These are phyloP conservation scores for Plasmodium coatneyi DNA, from an alignment of 169 alveolate species.

Conservation along the genomic window DNA sequence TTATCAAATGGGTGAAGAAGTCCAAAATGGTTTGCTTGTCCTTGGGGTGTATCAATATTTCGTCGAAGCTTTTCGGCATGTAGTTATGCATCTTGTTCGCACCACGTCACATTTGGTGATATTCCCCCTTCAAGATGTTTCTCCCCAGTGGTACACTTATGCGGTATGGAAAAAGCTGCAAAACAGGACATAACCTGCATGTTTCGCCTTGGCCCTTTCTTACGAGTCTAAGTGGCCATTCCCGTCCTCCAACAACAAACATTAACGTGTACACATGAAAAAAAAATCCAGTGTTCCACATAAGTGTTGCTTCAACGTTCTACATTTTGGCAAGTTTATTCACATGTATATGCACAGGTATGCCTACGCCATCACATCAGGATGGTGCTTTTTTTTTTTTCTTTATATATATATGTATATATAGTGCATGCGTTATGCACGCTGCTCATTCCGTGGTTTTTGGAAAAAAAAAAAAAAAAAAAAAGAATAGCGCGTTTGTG, in stretches of 20 bases:
- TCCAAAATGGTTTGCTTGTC: constrained; percentile 48
- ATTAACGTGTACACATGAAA: neutral
- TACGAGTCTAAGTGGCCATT: neutral
- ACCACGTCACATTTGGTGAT: neutral
- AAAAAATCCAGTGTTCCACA: neutral
- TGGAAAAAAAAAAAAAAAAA: neutral
- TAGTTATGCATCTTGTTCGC: constrained; percentile 46
- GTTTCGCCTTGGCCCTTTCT: neutral
- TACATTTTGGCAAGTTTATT: neutral
- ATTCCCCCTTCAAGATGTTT: neutral
- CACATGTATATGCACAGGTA: neutral
- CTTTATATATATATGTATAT: neutral
- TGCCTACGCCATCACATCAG: neutral
- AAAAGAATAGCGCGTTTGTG: neutral
- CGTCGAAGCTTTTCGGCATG: constrained; percentile 71
- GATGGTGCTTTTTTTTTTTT: neutral
- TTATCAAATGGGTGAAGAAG: constrained; percentile 52
- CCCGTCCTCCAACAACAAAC: neutral
- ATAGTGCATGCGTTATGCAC: neutral
- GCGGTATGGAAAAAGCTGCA: neutral
- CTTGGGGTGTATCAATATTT: constrained; percentile 39
- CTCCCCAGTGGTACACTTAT: neutral
- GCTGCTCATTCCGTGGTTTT: neutral
- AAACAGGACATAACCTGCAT: neutral
- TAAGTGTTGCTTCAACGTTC: neutral